phyloP scores from a whole-genome alignment of 345 rosid genomes.

The Salix viminalis region DNA sequence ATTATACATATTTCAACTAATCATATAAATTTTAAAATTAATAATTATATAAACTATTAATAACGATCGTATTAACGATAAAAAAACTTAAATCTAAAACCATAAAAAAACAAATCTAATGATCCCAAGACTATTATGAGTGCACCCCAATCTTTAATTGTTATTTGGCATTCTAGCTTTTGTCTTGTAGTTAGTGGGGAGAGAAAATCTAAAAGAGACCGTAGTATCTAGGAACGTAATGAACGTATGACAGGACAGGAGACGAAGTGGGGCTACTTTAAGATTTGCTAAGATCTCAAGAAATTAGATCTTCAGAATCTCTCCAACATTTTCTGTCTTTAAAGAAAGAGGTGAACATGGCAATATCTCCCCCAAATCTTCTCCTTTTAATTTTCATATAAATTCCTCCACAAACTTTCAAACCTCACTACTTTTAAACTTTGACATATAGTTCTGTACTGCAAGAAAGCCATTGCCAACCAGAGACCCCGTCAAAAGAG shows the following conservation, averaged over 20 bases:
- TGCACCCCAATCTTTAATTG: too few species aligned
- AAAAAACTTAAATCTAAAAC: too few species aligned
- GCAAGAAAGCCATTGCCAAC: neutral
- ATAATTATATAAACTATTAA: too few species aligned
- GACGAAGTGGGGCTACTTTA: slow-evolving; percentile 27
- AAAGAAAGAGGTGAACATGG: neutral
- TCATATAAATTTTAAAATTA: too few species aligned
- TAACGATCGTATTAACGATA: too few species aligned
- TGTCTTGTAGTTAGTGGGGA: neutral
- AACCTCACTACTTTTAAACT: neutral
- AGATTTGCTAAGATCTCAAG: slow-evolving; percentile 48
- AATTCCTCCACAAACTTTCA: neutral
- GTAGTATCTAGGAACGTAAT: neutral
- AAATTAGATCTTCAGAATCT: slow-evolving; percentile 45
- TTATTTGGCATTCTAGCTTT: neutral
- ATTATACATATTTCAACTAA: too few species aligned
- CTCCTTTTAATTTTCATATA: neutral
- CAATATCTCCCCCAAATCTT: neutral
- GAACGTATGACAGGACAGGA: slow-evolving; percentile 24
- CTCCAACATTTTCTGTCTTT: neutral
- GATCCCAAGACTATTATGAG: too few species aligned
- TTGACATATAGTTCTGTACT: neutral
- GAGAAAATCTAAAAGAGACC: neutral
- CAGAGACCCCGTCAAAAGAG: neutral
- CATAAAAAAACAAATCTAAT: too few species aligned